Evolutionary conservation across 169 alveolate species (phyloP).

Genomic region (Besnoitia besnoiti): DNA sequence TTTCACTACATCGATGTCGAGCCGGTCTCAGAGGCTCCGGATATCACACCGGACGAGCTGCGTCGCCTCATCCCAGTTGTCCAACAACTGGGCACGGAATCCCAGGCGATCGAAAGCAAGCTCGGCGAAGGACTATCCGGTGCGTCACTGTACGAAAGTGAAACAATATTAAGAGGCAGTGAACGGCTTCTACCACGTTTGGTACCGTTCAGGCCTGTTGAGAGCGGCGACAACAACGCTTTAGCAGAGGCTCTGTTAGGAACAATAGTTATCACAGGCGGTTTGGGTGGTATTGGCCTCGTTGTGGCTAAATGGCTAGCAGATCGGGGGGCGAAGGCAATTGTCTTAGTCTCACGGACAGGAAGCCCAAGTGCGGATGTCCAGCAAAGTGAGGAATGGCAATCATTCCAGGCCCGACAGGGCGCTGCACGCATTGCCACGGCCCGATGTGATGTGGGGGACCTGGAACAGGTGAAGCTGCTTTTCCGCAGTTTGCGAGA

Average conservation of each 20-base stretch:
- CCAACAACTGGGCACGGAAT: background rate
- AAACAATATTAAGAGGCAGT: background rate
- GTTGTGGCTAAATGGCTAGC: conserved; percentile 77
- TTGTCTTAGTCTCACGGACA: conserved; percentile 72
- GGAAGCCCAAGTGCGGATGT: conserved; percentile 65
- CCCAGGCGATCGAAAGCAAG: background rate
- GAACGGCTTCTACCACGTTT: background rate
- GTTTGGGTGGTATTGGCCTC: conserved; percentile 73
- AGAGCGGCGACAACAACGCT: background rate
- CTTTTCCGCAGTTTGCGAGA: background rate
- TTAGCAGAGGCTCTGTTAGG: background rate
- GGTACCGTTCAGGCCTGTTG: background rate
- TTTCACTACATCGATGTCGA: background rate
- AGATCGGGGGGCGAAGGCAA: conserved; percentile 74
- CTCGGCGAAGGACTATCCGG: background rate
- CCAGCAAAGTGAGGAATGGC: conserved; percentile 45
- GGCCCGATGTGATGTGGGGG: background rate
- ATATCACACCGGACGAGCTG: background rate
- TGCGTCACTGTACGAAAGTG: background rate
- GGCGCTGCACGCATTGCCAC: background rate
- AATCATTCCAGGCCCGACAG: conserved; percentile 22
- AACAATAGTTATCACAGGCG: conserved; percentile 64
- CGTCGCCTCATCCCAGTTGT: background rate
- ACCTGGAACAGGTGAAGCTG: background rate
- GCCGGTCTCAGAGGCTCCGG: background rate